Evolutionary conservation across 2,329 filamentous ascomycete species (phyloP).

Genomic region (Meredithiella fracta): DNA sequence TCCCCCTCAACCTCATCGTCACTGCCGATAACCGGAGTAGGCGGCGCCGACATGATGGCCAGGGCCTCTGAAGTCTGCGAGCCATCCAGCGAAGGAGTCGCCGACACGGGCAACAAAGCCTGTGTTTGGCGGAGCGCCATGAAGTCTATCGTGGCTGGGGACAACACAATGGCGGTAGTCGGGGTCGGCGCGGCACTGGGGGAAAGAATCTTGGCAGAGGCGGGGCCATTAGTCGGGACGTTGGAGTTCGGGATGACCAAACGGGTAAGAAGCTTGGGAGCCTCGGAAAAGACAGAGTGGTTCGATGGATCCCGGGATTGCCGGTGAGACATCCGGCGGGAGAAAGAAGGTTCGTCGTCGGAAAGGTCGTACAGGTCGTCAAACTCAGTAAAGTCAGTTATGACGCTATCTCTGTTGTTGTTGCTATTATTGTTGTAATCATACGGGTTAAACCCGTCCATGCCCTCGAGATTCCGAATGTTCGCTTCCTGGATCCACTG

Average conservation of each 20-base stretch:
- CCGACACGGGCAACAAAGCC: conserved; percentile 56
- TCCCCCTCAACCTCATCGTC: conserved; percentile 41
- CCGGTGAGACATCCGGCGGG: conserved; percentile 15
- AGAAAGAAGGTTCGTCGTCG: conserved; percentile 49
- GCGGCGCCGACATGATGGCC: conserved; percentile 65
- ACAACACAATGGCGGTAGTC: conserved; percentile 55
- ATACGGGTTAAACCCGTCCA: neutral
- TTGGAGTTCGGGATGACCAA: conserved; percentile 35
- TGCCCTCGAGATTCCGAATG: neutral
- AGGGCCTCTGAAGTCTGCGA: conserved; percentile 80
- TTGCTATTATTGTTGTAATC: conserved; percentile 15
- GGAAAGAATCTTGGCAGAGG: conserved; percentile 24
- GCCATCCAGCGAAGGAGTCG: conserved; percentile 77
- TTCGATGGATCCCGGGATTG: neutral
- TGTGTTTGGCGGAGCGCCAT: conserved; percentile 47
- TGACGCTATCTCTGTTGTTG: conserved; percentile 38
- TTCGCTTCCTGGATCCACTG: neutral
- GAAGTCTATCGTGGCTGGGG: conserved; percentile 55
- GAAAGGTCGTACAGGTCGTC: conserved; percentile 80
- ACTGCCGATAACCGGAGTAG: conserved; percentile 57
- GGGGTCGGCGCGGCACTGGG: conserved; percentile 46
- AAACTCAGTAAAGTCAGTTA: conserved; percentile 55
- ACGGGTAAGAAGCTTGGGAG: conserved; percentile 23
- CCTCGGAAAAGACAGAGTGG: neutral
- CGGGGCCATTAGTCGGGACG: neutral